These are phyloP conservation scores for Bipolaris cookei DNA, from an alignment of 2,329 filamentous ascomycete species.

Conservation along the genomic window DNA sequence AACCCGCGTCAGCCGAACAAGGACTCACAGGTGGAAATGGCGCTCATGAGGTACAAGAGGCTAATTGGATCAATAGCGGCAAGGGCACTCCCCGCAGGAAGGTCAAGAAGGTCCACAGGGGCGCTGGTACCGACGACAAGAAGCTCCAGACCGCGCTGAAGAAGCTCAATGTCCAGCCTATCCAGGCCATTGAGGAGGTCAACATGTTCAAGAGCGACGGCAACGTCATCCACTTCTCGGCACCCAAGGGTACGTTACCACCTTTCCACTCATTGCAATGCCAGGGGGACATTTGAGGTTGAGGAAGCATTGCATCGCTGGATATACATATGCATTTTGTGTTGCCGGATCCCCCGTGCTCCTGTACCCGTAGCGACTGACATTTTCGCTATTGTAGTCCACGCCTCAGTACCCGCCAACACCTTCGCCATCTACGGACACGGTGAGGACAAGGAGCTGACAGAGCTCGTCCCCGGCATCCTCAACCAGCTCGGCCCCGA, in stretches of 20 bases:
- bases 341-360: neutral
- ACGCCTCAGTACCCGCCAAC: conserved; percentile 96
- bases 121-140: conserved; percentile 96
- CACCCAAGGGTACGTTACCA: conserved; percentile 81
- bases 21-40: neutral
- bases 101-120: conserved; percentile 97
- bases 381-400: conserved; percentile 64
- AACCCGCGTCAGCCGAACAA: neutral
- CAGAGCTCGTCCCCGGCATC: conserved; percentile 98
- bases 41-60: conserved; percentile 13
- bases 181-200: conserved; percentile 99
- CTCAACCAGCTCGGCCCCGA: conserved; percentile 99
- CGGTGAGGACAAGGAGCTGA: conserved; percentile 99
- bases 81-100: conserved; percentile 98
- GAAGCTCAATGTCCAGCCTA: conserved; percentile 99
- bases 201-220: conserved; percentile 99
- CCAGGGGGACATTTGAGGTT: neutral
- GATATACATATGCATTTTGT: neutral
- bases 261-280: neutral
- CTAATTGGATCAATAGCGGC: conserved; percentile 65
- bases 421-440: conserved; percentile 99
- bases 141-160: conserved; percentile 97
- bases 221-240: conserved; percentile 99
- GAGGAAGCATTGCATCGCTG: neutral
- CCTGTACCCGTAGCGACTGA: conserved; percentile 16